Conservation (phyloP, 1,139 yeast genomes). For the Blastobotrys petasosporus region DNA sequence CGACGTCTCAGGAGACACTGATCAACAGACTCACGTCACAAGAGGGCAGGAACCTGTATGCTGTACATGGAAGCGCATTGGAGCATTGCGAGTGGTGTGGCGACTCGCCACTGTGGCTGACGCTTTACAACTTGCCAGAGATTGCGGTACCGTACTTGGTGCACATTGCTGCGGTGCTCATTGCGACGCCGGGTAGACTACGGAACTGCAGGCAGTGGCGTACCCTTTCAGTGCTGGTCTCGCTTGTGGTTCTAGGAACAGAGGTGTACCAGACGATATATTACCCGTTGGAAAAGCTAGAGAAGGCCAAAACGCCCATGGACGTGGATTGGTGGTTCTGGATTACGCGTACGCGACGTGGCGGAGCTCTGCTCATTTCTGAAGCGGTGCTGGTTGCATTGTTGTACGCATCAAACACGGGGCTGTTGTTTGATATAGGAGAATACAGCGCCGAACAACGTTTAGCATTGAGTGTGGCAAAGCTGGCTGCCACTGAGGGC, state of each 20-base stretch:
- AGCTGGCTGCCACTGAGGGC: not conserved
- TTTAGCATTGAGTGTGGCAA: not conserved
- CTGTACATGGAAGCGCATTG: constrained; percentile 25
- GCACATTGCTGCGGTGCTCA: constrained; percentile 17
- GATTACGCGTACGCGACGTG: constrained; percentile 16
- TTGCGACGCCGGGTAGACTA: constrained; percentile 17
- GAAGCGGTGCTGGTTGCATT: constrained; percentile 17
- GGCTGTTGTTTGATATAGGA: constrained; percentile 17
- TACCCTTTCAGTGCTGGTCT: constrained; percentile 8
- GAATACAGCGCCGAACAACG: not conserved
- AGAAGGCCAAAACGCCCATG: constrained; percentile 9
- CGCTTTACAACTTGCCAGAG: constrained; percentile 21
- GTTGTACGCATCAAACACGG: constrained; percentile 21
- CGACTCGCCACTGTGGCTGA: constrained; percentile 17
- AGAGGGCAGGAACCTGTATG: constrained; percentile 22
- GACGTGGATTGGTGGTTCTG: constrained; percentile 22
- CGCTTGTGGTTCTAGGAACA: constrained; percentile 7
- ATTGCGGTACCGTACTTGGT: constrained; percentile 21
- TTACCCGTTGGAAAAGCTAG: constrained; percentile 14
- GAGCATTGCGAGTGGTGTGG: constrained; percentile 27
- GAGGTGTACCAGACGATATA: constrained; percentile 13
- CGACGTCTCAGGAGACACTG: constrained; percentile 13
- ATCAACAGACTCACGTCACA: constrained; percentile 18
- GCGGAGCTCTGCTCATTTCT: constrained; percentile 13
- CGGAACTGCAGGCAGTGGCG: constrained; percentile 19